phyloP scores from a whole-genome alignment of 257 asterid genomes.

The Mitragyna speciosa region DNA sequence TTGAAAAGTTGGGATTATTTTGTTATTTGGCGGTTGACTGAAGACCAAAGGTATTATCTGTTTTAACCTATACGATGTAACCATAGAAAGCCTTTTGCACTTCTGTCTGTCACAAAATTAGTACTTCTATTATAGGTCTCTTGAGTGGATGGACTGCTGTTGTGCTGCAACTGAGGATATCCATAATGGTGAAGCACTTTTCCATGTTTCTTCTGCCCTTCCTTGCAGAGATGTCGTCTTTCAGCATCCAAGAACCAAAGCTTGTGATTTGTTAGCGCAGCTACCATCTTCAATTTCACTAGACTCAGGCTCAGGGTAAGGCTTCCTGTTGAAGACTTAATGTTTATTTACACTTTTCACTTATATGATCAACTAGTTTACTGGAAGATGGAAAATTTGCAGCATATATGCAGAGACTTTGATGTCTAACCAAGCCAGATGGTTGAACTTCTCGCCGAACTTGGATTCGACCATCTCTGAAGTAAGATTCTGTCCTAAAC shows the following conservation, averaged over 20 bases:
- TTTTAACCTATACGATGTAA: not conserved
- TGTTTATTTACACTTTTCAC: not conserved
- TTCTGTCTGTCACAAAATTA: not conserved
- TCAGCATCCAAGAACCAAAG: slow-evolving; percentile 56
- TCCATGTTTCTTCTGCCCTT: slow-evolving; percentile 40
- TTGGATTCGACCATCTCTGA: slow-evolving; percentile 47
- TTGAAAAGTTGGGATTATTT: slow-evolving; percentile 73
- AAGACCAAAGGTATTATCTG: slow-evolving; percentile 54
- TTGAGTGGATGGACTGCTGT: slow-evolving; percentile 80
- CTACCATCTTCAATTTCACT: slow-evolving; percentile 55
- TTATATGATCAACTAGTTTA: not conserved
- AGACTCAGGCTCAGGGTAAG: slow-evolving; percentile 73
- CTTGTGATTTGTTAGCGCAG: slow-evolving; percentile 59
- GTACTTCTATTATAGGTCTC: slow-evolving; percentile 40
- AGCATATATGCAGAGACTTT: slow-evolving; percentile 60
- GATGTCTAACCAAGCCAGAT: slow-evolving; percentile 60
- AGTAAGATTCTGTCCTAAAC: slow-evolving; percentile 26
- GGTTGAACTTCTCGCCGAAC: slow-evolving; percentile 59
- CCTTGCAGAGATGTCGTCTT: slow-evolving; percentile 65
- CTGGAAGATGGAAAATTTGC: slow-evolving; percentile 19
- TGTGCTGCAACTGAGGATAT: slow-evolving; percentile 64
- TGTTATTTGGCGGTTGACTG: slow-evolving; percentile 65
- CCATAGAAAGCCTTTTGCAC: not conserved
- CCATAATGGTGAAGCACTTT: slow-evolving; percentile 37
- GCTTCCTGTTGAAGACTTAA: not conserved